These are phyloP conservation scores for Moricandia arvensis DNA, from an alignment of 345 rosid genomes.

Conservation along the genomic window DNA sequence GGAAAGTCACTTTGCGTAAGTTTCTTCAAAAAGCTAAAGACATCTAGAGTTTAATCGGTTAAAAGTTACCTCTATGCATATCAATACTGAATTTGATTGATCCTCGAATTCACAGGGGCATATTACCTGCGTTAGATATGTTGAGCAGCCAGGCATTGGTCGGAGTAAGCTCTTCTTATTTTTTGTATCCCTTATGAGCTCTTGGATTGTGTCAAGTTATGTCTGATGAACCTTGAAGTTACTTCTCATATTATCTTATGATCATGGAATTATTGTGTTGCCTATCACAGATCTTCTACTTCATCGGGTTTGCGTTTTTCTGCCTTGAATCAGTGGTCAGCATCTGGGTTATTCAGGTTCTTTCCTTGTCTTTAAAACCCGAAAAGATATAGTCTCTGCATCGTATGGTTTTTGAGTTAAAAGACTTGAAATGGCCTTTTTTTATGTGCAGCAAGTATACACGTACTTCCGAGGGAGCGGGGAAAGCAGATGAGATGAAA, in stretches of 20 bases:
- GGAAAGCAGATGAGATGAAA: slow-evolving; percentile 63
- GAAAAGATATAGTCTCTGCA: not conserved
- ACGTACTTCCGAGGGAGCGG: slow-evolving; percentile 86
- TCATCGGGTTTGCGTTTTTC: slow-evolving; percentile 76
- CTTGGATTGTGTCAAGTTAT: not conserved
- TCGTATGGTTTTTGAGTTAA: not conserved
- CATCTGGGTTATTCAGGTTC: slow-evolving; percentile 91
- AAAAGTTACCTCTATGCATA: not conserved
- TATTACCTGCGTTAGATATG: slow-evolving; percentile 78
- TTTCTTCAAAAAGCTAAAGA: slow-evolving; percentile 9
- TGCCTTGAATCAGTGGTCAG: slow-evolving; percentile 72
- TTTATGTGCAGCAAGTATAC: slow-evolving; percentile 60
- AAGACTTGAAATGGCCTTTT: not conserved
- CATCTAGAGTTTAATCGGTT: not conserved
- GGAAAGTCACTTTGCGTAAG: slow-evolving; percentile 98
- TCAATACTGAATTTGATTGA: not conserved
- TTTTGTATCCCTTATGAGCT: not conserved
- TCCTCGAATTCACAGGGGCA: slow-evolving; percentile 54
- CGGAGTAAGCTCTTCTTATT: slow-evolving; percentile 53
- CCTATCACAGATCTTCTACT: slow-evolving; percentile 69
- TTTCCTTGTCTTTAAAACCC: not conserved
- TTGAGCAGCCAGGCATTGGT: slow-evolving; percentile 44
- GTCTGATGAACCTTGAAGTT: not conserved
- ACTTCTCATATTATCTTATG: not conserved
- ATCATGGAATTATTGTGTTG: slow-evolving; percentile 4